Conservation (phyloP, 139 green algal genomes). For the Zygnema circumcarinatum region DNA sequence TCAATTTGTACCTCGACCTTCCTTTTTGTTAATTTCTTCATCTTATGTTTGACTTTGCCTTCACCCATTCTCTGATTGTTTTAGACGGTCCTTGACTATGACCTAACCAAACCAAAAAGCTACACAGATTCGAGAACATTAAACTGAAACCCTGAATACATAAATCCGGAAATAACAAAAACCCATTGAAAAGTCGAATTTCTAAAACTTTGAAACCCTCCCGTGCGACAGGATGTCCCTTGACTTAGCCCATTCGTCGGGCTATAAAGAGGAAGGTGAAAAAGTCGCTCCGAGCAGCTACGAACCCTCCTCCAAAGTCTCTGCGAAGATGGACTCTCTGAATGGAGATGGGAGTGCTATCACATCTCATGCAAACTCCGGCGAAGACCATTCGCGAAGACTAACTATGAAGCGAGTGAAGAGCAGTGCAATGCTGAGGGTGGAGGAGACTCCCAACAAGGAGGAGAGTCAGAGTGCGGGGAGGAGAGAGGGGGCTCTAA, state of each 20-base stretch:
- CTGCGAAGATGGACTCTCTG: neutral
- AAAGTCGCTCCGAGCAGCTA: neutral
- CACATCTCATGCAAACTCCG: too few relatives aligned
- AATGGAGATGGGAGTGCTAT: neutral
- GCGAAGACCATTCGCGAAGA: neutral
- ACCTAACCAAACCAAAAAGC: too few relatives aligned
- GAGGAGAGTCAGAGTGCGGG: neutral
- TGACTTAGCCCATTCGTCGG: neutral
- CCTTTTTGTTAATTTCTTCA: too few relatives aligned
- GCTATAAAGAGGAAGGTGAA: neutral
- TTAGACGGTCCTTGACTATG: too few relatives aligned
- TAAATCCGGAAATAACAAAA: too few relatives aligned
- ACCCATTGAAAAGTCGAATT: too few relatives aligned
- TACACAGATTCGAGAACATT: too few relatives aligned
- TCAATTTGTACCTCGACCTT: neutral
- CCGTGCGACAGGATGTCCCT: neutral
- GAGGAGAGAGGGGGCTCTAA: neutral
- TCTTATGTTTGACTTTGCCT: too few relatives aligned
- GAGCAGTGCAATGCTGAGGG: constrained; percentile 16
- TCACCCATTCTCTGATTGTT: too few relatives aligned
- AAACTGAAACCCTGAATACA: too few relatives aligned
- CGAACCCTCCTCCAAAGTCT: neutral
- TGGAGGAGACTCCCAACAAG: neutral
- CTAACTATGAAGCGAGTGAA: constrained; percentile 13
- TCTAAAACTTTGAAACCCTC: too few relatives aligned